Conservation (phyloP, 768 basidiomycete species). For the Boletus pseudopeckii region DNA sequence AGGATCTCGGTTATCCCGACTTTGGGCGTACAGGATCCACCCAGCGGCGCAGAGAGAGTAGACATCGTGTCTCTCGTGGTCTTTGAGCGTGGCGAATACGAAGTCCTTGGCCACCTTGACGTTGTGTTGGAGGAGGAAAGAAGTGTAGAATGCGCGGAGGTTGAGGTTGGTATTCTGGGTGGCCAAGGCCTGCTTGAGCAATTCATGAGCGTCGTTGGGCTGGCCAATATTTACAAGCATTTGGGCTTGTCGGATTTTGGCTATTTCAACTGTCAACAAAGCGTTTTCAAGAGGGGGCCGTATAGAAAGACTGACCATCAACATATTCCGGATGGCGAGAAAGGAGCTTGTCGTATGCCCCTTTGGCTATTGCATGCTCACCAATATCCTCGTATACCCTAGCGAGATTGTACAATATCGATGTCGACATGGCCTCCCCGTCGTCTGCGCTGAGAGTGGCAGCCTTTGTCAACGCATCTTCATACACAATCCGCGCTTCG, state of each 20-base stretch:
- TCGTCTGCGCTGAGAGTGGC: conserved; percentile 42
- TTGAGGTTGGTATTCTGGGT: conserved; percentile 79
- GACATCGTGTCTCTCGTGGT: conserved; percentile 81
- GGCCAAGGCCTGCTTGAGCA: conserved; percentile 84
- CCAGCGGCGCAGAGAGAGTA: conserved; percentile 90
- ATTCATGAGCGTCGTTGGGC: conserved; percentile 78
- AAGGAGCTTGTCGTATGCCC: conserved; percentile 84
- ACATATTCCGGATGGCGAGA: conserved; percentile 93
- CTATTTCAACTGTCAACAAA: conserved; percentile 39
- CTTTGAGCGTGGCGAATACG: conserved; percentile 83
- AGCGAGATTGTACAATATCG: conserved; percentile 88
- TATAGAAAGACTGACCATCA: conserved; percentile 64
- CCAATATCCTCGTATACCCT: conserved; percentile 86
- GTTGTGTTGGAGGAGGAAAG: conserved; percentile 83
- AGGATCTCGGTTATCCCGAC: conserved; percentile 77
- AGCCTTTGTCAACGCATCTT: conserved; percentile 65
- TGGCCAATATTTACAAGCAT: conserved; percentile 70
- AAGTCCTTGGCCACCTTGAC: conserved; percentile 80
- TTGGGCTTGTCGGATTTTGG: conserved; percentile 88
- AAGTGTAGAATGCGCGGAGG: conserved; percentile 88
- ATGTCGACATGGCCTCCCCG: conserved; percentile 72
- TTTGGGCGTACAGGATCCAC: conserved; percentile 80
- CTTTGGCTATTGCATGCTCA: conserved; percentile 67
- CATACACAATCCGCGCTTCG: conserved; percentile 64
- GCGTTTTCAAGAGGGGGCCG: not conserved